phyloP scores from a whole-genome alignment of 2,329 filamentous ascomycete species.

The Tolypocladium pustulatum region DNA sequence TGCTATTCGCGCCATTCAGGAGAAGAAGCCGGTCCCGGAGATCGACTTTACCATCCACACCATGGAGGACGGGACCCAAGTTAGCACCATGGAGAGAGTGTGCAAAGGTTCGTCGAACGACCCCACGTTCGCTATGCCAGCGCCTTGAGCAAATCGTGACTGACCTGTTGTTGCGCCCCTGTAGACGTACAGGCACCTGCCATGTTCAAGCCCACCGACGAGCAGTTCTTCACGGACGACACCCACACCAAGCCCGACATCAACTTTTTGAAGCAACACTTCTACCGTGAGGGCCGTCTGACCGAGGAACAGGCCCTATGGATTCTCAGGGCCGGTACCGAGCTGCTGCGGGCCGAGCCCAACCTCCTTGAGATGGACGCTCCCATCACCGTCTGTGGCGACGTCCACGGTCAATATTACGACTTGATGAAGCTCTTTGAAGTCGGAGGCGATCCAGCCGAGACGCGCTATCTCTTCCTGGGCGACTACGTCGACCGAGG shows the following conservation, averaged over 20 bases:
- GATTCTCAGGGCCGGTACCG: slow-evolving; percentile 82
- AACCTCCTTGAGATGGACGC: slow-evolving; percentile 99
- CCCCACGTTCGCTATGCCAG: background rate
- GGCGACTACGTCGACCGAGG: slow-evolving; percentile 97
- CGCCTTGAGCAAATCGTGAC: background rate
- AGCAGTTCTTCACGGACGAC: slow-evolving; percentile 86
- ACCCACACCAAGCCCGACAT: slow-evolving; percentile 85
- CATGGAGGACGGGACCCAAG: slow-evolving; percentile 94
- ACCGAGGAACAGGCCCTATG: slow-evolving; percentile 96
- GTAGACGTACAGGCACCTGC: slow-evolving; percentile 95
- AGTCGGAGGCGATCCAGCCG: slow-evolving; percentile 90
- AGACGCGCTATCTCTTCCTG: slow-evolving; percentile 93
- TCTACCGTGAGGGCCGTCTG: slow-evolving; percentile 92
- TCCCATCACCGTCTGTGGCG: slow-evolving; percentile 95
- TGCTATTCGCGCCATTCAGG: slow-evolving; percentile 80
- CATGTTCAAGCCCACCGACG: slow-evolving; percentile 82
- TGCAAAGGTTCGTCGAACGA: slow-evolving; percentile 84
- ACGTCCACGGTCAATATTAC: slow-evolving; percentile 98
- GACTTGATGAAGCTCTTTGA: slow-evolving; percentile 99
- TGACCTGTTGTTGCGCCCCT: slow-evolving; percentile 5
- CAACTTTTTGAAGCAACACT: slow-evolving; percentile 92
- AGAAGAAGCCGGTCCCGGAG: slow-evolving; percentile 93
- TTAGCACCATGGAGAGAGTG: slow-evolving; percentile 90
- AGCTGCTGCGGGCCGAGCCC: slow-evolving; percentile 79
- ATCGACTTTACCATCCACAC: slow-evolving; percentile 98